A percentile compares a stretch with the other conserved stretches of the same genome.
These are phyloP conservation scores for Peterozyma xylosa DNA, from an alignment of 805 yeast genomes.

Conservation along the genomic window DNA sequence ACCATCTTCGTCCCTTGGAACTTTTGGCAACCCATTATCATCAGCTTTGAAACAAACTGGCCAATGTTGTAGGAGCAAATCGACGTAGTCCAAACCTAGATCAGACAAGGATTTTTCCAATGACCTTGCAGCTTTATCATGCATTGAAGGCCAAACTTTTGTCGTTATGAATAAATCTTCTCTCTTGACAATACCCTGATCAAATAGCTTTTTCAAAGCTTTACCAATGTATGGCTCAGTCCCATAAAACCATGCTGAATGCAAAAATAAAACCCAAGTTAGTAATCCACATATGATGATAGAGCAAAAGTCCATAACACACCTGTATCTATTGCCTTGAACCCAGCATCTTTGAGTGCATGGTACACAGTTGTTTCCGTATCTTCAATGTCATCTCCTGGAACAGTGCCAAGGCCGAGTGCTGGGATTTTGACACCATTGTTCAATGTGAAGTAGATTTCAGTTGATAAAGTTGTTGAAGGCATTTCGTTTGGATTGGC, in stretches of 20 bases:
- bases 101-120: slow-evolving; percentile 26
- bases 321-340: slow-evolving; percentile 48
- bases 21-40: slow-evolving; percentile 2
- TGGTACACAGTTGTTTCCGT: slow-evolving; percentile 20
- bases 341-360: slow-evolving; percentile 39
- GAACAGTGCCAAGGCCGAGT: slow-evolving; percentile 56
- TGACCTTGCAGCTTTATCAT: slow-evolving; percentile 24
- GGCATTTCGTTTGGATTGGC: slow-evolving; percentile 3
- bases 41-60: slow-evolving; percentile 24
- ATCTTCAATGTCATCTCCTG: slow-evolving; percentile 25
- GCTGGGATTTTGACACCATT: slow-evolving; percentile 58
- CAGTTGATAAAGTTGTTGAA: slow-evolving; percentile 16
- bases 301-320: slow-evolving; percentile 12
- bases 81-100: slow-evolving; percentile 31
- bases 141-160: slow-evolving; percentile 9
- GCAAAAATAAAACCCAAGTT: slow-evolving; percentile 29
- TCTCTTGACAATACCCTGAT: slow-evolving; percentile 24
- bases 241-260: slow-evolving; percentile 45
- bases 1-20: neutral
- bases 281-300: slow-evolving; percentile 11
- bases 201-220: slow-evolving; percentile 39
- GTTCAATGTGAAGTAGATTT: slow-evolving; percentile 36
- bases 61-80: slow-evolving; percentile 33
- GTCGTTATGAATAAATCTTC: slow-evolving; percentile 10
- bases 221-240: slow-evolving; percentile 35